A percentile compares a stretch with the other conserved stretches of the same genome.
Conservation (phyloP, 805 yeast species). For the Sugiyamaella mastotermitis region DNA sequence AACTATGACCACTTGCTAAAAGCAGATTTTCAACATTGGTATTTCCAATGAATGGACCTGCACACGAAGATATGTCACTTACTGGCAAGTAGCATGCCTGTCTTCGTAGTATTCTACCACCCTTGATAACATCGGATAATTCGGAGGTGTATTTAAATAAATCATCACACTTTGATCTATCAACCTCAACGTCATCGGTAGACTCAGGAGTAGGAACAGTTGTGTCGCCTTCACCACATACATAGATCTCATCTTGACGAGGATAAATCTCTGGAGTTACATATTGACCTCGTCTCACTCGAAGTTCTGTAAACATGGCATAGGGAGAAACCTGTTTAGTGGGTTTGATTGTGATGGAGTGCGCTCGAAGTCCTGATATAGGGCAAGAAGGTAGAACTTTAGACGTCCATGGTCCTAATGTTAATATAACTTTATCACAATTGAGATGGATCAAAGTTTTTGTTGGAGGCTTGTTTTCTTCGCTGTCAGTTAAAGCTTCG, state of each 20-base stretch:
- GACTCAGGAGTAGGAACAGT: conserved; percentile 88
- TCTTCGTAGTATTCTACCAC: conserved; percentile 69
- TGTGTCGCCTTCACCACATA: conserved; percentile 96
- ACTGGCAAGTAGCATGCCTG: conserved; percentile 97
- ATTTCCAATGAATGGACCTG: conserved; percentile 93
- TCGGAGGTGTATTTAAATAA: conserved; percentile 75
- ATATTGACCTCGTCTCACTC: conserved; percentile 45
- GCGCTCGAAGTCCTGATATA: conserved; percentile 88
- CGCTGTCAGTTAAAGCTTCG: conserved; percentile 26
- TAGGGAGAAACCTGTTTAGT: conserved; percentile 78
- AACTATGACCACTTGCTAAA: conserved; percentile 89
- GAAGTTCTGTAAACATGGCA: conserved; percentile 89
- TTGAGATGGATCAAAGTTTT: conserved; percentile 28
- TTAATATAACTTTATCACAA: conserved; percentile 74
- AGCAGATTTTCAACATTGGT: conserved; percentile 76
- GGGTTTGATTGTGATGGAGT: conserved; percentile 87
- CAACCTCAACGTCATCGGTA: conserved; percentile 88
- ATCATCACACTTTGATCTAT: conserved; percentile 81
- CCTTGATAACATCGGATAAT: conserved; percentile 59
- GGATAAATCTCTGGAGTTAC: conserved; percentile 95
- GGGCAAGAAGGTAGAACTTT: conserved; percentile 89
- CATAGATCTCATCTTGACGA: conserved; percentile 89
- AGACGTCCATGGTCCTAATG: conserved; percentile 97
- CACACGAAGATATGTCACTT: conserved; percentile 81
- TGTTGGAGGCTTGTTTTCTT: conserved; percentile 3